phyloP scores from a whole-genome alignment of 2,329 filamentous ascomycete genomes.

The Trichoderma citrinoviride region DNA sequence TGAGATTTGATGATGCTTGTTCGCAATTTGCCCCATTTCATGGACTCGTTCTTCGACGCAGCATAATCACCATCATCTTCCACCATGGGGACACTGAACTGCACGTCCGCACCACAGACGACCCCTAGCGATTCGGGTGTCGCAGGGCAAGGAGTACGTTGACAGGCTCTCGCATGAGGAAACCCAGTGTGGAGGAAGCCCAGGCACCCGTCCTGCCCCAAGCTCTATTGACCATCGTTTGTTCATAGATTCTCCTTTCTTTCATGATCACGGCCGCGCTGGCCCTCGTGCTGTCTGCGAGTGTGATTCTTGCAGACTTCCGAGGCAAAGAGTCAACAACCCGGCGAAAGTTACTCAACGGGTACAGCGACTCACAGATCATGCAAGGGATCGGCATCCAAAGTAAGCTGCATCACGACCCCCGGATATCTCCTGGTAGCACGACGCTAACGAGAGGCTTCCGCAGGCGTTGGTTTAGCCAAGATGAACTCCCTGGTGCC shows the following conservation, averaged over 20 bases:
- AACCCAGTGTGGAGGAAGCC: not conserved
- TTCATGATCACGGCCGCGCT: constrained; percentile 63
- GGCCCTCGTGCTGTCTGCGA: constrained; percentile 53
- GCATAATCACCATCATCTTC: not conserved
- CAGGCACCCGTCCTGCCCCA: not conserved
- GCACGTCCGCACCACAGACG: constrained; percentile 42
- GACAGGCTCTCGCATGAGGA: constrained; percentile 6
- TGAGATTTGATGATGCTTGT: constrained; percentile 6
- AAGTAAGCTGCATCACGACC: constrained; percentile 31
- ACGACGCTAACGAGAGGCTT: constrained; percentile 12
- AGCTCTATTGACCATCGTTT: not conserved
- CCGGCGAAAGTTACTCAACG: constrained; percentile 61
- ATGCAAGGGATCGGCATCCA: constrained; percentile 68
- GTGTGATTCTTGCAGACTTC: constrained; percentile 56
- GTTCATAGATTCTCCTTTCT: constrained; percentile 56
- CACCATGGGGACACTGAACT: constrained; percentile 27
- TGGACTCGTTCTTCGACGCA: not conserved
- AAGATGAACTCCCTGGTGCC: constrained; percentile 58
- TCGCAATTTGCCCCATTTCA: constrained; percentile 3
- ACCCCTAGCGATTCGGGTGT: constrained; percentile 55
- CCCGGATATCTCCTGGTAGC: constrained; percentile 12
- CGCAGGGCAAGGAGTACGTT: constrained; percentile 54
- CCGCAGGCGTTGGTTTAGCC: constrained; percentile 52
- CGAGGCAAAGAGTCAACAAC: constrained; percentile 50
- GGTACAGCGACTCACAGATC: constrained; percentile 67